phyloP scores from a whole-genome alignment of 2,329 filamentous ascomycete species.

The Stemphylium beticola region DNA sequence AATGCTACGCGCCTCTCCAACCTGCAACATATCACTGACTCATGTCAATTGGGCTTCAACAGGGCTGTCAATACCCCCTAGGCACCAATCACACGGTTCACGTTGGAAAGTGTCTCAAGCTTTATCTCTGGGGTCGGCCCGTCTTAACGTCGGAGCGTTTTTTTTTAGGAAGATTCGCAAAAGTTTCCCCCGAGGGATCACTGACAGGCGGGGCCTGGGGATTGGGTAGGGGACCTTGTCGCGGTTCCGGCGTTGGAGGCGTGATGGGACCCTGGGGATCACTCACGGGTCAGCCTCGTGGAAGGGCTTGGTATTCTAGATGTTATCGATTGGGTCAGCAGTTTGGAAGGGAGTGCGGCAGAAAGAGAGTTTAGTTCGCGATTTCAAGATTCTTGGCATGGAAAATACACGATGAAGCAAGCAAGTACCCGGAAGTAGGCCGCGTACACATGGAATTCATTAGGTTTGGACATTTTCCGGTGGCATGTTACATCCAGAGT shows the following conservation, averaged over 20 bases:
- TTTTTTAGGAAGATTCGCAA: conserved; percentile 13
- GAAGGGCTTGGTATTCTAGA: conserved; percentile 7
- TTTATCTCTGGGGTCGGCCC: conserved; percentile 18
- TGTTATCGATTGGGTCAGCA: neutral
- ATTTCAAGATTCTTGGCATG: neutral
- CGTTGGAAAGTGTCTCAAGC: conserved; percentile 8
- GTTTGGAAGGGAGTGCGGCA: neutral
- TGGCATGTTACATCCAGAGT: neutral
- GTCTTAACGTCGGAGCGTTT: conserved; percentile 16
- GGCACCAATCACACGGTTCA: conserved; percentile 15
- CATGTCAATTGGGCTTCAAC: conserved; percentile 16
- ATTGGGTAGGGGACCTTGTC: conserved; percentile 1
- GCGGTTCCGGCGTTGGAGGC: conserved; percentile 7
- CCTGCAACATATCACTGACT: conserved; percentile 10
- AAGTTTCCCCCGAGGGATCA: conserved; percentile 16
- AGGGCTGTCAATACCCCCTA: conserved; percentile 10
- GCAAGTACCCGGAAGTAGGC: neutral
- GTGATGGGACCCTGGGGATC: conserved; percentile 11
- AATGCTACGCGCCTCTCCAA: conserved; percentile 10
- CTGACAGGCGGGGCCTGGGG: conserved; percentile 10
- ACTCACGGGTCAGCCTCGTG: conserved; percentile 11
- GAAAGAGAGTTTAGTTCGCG: neutral
- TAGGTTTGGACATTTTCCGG: conserved; percentile 4
- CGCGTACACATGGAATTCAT: neutral
- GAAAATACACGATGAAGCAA: no score